Percentiles rank a stretch among this genome's conserved stretches.
Conservation (phyloP, 2,329 filamentous ascomycete genomes). For the Beauveria sp. region DNA sequence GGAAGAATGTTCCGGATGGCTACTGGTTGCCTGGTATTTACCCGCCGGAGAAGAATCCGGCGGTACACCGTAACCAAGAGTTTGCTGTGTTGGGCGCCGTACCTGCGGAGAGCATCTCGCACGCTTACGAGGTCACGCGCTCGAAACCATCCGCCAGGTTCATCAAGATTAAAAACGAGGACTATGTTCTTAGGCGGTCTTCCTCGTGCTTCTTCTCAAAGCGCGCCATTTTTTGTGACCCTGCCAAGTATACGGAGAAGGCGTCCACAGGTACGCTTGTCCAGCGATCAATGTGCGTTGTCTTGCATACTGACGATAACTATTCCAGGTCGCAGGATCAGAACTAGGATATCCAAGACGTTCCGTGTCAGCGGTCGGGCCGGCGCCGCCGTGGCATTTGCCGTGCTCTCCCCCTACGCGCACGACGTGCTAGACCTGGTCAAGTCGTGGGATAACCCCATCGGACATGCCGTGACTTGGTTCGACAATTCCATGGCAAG, state of each 20-base stretch:
- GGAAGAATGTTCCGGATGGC: background rate
- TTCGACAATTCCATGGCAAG: background rate
- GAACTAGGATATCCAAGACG: background rate
- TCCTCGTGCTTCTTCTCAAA: background rate
- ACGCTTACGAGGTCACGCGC: background rate
- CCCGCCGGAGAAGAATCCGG: background rate
- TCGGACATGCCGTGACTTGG: background rate
- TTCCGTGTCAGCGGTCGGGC: background rate
- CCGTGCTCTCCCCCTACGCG: background rate
- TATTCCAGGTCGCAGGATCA: background rate
- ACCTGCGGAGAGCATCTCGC: background rate
- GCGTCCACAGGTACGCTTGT: background rate
- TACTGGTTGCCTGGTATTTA: conserved; percentile 12
- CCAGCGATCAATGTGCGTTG: background rate
- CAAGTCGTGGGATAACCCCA: background rate
- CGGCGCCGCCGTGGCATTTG: background rate
- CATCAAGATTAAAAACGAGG: background rate
- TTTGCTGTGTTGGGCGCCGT: background rate
- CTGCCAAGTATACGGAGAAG: background rate
- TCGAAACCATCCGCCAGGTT: background rate
- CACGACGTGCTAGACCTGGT: background rate
- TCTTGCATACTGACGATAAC: too few species aligned
- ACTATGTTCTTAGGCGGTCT: background rate
- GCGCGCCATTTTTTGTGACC: background rate
- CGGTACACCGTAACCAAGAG: background rate